phyloP scores from a whole-genome alignment of 2,329 filamentous ascomycete genomes.

The Aciculosporium take region DNA sequence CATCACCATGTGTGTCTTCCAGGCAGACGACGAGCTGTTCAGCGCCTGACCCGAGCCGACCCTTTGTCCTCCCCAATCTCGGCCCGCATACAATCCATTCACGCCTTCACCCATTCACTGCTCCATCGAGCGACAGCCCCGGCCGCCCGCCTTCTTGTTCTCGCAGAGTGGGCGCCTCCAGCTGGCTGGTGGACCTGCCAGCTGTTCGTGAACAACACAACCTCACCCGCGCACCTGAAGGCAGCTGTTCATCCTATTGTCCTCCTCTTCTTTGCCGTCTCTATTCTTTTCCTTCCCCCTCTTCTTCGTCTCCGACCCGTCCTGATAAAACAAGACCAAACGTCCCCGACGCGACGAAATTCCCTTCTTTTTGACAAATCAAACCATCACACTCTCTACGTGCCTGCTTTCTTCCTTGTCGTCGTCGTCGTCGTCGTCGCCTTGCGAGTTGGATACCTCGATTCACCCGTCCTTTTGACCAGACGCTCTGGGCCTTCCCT shows the following conservation, averaged over 20 bases:
- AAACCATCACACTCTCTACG: neutral
- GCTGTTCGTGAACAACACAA: neutral
- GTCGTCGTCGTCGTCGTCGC: neutral
- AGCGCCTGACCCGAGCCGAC: too few relatives aligned
- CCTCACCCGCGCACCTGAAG: neutral
- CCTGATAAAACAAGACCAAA: neutral
- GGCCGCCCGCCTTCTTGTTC: too few relatives aligned
- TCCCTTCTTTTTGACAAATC: neutral
- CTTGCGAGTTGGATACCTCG: neutral
- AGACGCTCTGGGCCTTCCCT: neutral
- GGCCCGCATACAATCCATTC: too few relatives aligned
- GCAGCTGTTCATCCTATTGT: slow-evolving; percentile 2
- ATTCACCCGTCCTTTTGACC: neutral
- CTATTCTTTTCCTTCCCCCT: neutral
- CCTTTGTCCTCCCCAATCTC: too few relatives aligned
- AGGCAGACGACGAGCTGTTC: neutral
- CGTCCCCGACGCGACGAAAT: neutral
- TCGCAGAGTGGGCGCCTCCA: slow-evolving; percentile 1
- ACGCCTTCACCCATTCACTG: neutral
- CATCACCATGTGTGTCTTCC: neutral
- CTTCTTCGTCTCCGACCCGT: neutral
- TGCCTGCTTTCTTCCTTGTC: neutral
- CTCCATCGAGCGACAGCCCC: too few relatives aligned
- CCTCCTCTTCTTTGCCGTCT: neutral
- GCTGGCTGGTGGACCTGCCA: slow-evolving; percentile 6